Conservation (phyloP, 306 rosid genomes). For the Begonia peltatifolia region DNA sequence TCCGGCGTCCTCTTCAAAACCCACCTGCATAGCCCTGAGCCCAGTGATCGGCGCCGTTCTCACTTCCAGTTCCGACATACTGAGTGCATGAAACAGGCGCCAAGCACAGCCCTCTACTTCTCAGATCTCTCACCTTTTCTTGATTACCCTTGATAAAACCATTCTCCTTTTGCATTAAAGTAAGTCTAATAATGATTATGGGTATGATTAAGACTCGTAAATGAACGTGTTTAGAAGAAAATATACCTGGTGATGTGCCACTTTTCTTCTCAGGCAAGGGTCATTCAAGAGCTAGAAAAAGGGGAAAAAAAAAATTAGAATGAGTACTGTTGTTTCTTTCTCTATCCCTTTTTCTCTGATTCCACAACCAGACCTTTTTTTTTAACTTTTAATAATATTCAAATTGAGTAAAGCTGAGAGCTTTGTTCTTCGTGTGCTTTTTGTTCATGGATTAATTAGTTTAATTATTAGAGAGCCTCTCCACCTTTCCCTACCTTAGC, state of each 20-base stretch:
- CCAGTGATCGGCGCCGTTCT: constrained; percentile 80
- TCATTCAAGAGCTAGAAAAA: constrained; percentile 21
- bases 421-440: constrained; percentile 19
- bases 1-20: constrained; percentile 5
- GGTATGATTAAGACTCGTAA: neutral
- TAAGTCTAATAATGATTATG: neutral
- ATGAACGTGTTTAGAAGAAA: neutral
- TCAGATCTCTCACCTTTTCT: constrained; percentile 36
- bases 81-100: constrained; percentile 73
- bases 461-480: no score
- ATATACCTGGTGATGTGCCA: constrained; percentile 13
- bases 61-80: constrained; percentile 52
- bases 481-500: constrained; percentile 3
- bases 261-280: constrained; percentile 23
- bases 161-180: neutral
- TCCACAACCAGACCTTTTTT: neutral
- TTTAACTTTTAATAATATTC: neutral
- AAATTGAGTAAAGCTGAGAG: constrained; percentile 21
- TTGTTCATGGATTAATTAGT: neutral
- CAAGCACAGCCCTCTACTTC: constrained; percentile 76
- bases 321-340: constrained; percentile 1
- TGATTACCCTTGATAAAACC: neutral
- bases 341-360: constrained; percentile 6
- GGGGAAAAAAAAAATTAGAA: neutral
- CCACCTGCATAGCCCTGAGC: constrained; percentile 49